Evolutionary conservation across 2,329 filamentous ascomycete species (phyloP).

Genomic region (Aspergillus unguis): DNA sequence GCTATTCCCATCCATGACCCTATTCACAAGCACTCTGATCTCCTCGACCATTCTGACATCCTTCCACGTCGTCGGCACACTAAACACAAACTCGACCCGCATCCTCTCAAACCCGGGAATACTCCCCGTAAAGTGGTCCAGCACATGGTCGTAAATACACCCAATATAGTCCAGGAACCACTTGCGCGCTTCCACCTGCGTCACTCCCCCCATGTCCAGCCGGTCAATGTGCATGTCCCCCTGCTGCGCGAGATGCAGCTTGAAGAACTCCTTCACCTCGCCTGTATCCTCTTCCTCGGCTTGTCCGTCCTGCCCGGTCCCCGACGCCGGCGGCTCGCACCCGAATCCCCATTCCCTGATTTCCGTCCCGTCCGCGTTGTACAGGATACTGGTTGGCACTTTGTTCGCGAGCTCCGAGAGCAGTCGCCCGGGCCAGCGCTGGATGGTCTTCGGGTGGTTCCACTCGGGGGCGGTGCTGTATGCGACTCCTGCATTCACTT

Average conservation of each 20-base stretch:
- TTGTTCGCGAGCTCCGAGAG: constrained; percentile 33
- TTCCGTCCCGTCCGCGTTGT: constrained; percentile 13
- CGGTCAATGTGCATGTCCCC: too few species aligned
- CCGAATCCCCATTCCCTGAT: constrained; percentile 35
- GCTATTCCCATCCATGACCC: constrained; percentile 26
- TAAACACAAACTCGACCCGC: constrained; percentile 41
- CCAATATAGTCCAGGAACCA: constrained; percentile 34
- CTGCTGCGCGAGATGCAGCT: constrained; percentile 33
- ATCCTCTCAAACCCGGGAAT: constrained; percentile 25
- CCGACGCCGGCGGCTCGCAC: constrained; percentile 21
- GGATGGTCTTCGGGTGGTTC: constrained; percentile 32
- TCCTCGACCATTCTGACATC: constrained; percentile 36
- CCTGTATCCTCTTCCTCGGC: constrained; percentile 22
- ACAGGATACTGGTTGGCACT: constrained; percentile 32
- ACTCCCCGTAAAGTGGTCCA: constrained; percentile 24
- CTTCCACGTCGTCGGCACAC: constrained; percentile 44
- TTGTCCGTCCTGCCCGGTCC: too few species aligned
- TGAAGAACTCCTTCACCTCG: constrained; percentile 37
- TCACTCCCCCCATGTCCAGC: constrained; percentile 19
- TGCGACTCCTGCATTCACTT: constrained; percentile 31
- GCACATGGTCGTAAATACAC: constrained; percentile 33
- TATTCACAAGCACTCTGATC: constrained; percentile 28
- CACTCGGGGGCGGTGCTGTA: constrained; percentile 37
- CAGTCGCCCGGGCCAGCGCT: constrained; percentile 34
- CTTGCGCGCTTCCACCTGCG: constrained; percentile 22